These are phyloP conservation scores for Pichia sp. DNA, from an alignment of 1,139 yeast species.

Conservation along the genomic window DNA sequence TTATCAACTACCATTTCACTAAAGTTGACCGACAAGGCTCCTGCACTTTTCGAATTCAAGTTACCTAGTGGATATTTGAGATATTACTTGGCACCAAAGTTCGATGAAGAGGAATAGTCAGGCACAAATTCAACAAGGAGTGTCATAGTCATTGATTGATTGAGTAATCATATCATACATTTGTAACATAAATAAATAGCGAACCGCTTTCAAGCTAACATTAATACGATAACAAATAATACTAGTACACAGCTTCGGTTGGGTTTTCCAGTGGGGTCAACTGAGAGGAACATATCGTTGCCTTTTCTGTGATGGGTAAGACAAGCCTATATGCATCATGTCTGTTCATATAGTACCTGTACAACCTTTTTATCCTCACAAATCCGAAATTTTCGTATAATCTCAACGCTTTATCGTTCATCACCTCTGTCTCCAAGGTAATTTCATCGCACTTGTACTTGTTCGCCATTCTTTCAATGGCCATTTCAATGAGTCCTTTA, in stretches of 20 bases:
- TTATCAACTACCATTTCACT: slow-evolving; percentile 72
- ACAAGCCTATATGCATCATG: slow-evolving; percentile 88
- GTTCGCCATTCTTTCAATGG: slow-evolving; percentile 59
- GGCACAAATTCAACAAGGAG: no score
- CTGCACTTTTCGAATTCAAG: slow-evolving; percentile 90
- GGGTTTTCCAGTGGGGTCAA: slow-evolving; percentile 7
- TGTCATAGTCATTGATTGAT: no score
- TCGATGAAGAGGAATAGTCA: slow-evolving; percentile 75
- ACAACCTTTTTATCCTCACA: slow-evolving; percentile 69
- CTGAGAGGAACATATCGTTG: slow-evolving; percentile 32
- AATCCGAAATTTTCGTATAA: slow-evolving; percentile 88
- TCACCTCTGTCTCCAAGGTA: slow-evolving; percentile 85
- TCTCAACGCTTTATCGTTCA: slow-evolving; percentile 65
- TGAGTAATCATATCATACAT: neutral
- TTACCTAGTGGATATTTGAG: slow-evolving; percentile 90
- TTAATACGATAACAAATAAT: no score
- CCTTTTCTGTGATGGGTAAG: slow-evolving; percentile 50
- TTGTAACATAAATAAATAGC: neutral
- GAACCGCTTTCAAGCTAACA: neutral
- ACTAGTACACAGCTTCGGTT: slow-evolving; percentile 8
- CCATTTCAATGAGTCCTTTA: slow-evolving; percentile 53
- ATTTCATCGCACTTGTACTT: slow-evolving; percentile 71
- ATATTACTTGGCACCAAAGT: slow-evolving; percentile 96
- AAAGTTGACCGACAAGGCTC: slow-evolving; percentile 84
- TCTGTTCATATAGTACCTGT: slow-evolving; percentile 81